A percentile compares a stretch with the other conserved stretches of the same genome.
phyloP scores from a whole-genome alignment of 2,329 filamentous ascomycete genomes.

The Westerdykella aurantiaca region DNA sequence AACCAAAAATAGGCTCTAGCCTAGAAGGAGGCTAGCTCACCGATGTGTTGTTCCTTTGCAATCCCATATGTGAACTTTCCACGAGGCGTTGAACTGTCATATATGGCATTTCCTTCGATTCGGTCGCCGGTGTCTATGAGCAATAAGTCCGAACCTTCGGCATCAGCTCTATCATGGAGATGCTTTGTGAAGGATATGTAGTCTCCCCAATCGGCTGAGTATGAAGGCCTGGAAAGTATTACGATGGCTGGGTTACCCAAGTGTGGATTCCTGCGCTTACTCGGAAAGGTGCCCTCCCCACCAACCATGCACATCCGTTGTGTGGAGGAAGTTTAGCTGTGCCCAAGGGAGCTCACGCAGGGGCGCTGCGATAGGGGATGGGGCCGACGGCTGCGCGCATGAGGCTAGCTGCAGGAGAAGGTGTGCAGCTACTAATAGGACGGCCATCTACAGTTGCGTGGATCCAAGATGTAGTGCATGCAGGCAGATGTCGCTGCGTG shows the following conservation, averaged over 20 bases:
- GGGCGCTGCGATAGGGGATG: conserved; percentile 70
- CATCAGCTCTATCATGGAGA: conserved; percentile 72
- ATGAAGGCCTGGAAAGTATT: conserved; percentile 60
- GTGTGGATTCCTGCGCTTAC: conserved; percentile 42
- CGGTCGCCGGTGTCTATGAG: conserved; percentile 93
- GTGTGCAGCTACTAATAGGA: neutral
- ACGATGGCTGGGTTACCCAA: conserved; percentile 1
- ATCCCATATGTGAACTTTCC: conserved; percentile 87
- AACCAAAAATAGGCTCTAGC: no score
- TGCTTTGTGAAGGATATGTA: conserved; percentile 89
- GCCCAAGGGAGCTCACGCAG: conserved; percentile 83
- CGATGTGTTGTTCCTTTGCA: conserved; percentile 72
- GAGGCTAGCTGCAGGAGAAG: conserved; percentile 40
- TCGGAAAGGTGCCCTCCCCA: conserved; percentile 89
- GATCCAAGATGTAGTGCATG: no score
- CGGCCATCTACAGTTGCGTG: no score
- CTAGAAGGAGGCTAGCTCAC: no score
- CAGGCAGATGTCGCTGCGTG: no score
- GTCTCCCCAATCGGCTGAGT: conserved; percentile 95
- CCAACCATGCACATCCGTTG: conserved; percentile 94
- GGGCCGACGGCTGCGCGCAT: conserved; percentile 69
- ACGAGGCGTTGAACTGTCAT: conserved; percentile 82
- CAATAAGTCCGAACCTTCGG: conserved; percentile 74
- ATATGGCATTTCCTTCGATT: conserved; percentile 89
- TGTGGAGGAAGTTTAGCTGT: conserved; percentile 87